Evolutionary conservation across 2,329 filamentous ascomycete species (phyloP), one percentile per base, ranked within the genome.

Genomic region (Sarocladium oryzae): DNA sequence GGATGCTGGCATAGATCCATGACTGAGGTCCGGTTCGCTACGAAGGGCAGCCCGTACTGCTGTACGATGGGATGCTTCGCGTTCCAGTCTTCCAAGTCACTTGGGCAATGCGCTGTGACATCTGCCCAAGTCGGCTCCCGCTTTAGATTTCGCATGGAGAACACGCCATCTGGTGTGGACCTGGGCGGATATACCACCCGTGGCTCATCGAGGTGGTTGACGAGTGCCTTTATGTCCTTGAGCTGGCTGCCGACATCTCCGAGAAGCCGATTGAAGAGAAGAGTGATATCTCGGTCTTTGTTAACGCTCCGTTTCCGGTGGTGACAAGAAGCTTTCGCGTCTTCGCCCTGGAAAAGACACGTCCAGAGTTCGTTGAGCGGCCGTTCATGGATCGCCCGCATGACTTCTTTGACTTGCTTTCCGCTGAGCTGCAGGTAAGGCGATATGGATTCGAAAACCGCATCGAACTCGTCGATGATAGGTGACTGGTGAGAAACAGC

Each of bases 391-490:
- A 61, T 58, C 1, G 57, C 37, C 4, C 48, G 36, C 56, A 73
- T 69, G 1, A 58, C 53, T 2, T 61, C 38, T 0, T 37, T 15
- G 2, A 72, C 51, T 9, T 70, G 62, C 1, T 56, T 53, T 0
- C 70, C 72, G 26, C 64, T 69, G 0, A 75, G 26, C 3, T 54
- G 62, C 52, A 66, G 63, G 35, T 78, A 73, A 0, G 73, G 75
- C 0, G 61, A 58, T 1, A 79, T 55, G 0, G 61, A 54, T 0
- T 70, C 53, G 36, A 68, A 59, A 2, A 79, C 72, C 1, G 57
- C 63, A 35, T 78, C 71, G 24, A 74, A 78, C 2, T 78, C 70
- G 52, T 78, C 75, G 28, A 78, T 75, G n/a, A 78, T 65, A 0
- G 64, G 63, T 0, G 74, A 76, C 2, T 68, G 28, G 1, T 72